Base-by-base conservation (phyloP, 2,329 filamentous ascomycete genomes). In the Bipolaris gigantea region DNA sequence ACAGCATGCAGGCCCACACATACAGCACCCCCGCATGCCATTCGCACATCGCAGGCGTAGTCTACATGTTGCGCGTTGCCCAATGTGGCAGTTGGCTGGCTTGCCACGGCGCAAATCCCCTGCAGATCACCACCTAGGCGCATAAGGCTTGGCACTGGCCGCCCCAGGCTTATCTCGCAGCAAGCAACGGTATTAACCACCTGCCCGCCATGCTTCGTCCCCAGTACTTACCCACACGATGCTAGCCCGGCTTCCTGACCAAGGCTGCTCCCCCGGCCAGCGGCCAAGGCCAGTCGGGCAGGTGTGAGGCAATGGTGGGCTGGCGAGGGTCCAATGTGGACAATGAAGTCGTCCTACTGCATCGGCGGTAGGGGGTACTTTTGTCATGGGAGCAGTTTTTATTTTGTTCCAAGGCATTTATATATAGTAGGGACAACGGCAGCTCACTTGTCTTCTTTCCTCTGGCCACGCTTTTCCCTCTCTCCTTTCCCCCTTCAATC, bases 221-320 rank as follows among this genome's bases (percentile, higher is more conserved):
- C 39, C 57, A 50, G 53, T 46, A 43, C 45, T 55, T 57, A 48
- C 62, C 60, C 47, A 43, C 49, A 21, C 32, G 30, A 23, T 59
- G 61, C 44, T 53, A 32, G 27, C 11, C 27, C 57, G 67, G 56
- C 63, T 65, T 64, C 65, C 64, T 48, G 50, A 61, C 59, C 53
- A 53, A 61, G 63, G 52, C 43, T 48, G 57, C 56, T 59, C 60
- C 58, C 47, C 66, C 64, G 66, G 27, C 53, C 23, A 30, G 50
- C 54, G 53, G 52, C 67, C 63, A 64, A 49, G 51, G 62, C 64
- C 32, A 55, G 60, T 64, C 54, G 34, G 68, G 67, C 64, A 71
- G 68, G 66, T 71, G 64, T 53, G 48, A 56, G 27, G 27, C 3
- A 50, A 40, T 57, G 36, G 16, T 48, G 45, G 39, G 44, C 40